Evolutionary conservation across 2,329 filamentous ascomycete genomes (phyloP).

Genomic region (Beauveria varroae): DNA sequence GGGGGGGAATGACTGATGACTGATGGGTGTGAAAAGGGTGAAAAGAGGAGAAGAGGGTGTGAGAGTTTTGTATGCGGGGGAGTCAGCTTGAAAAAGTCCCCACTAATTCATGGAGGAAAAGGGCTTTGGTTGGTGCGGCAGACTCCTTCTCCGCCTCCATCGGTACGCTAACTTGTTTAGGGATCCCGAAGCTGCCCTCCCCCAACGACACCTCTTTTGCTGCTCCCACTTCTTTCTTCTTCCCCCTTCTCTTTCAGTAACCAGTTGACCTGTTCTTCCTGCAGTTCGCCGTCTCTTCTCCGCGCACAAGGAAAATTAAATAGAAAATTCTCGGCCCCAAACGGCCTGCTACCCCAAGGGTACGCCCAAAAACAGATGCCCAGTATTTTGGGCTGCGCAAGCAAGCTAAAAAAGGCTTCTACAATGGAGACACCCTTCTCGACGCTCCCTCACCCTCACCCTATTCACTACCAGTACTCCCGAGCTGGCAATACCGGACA

Average conservation of each 20-base stretch:
- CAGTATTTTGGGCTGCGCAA: conserved; percentile 7
- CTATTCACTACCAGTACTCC: not conserved
- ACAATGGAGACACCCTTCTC: not conserved
- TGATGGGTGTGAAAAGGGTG: not conserved
- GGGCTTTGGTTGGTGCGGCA: not conserved
- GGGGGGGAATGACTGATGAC: not conserved
- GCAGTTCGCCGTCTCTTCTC: not conserved
- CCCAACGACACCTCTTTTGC: not conserved
- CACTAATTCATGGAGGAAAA: not conserved
- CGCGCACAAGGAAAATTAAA: not conserved
- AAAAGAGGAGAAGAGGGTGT: not conserved
- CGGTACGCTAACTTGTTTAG: not conserved
- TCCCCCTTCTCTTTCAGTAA: not conserved
- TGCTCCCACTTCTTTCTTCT: not conserved
- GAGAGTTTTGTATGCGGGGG: not conserved
- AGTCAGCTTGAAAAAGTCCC: not conserved
- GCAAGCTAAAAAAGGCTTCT: conserved; percentile 1
- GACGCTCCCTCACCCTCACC: not conserved
- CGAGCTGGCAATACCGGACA: not conserved
- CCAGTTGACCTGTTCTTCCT: not conserved
- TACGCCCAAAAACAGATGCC: not conserved
- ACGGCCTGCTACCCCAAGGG: conserved; percentile 7
- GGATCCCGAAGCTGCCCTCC: conserved; percentile 1
- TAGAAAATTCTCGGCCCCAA: not conserved
- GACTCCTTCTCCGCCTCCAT: not conserved